Base-by-base conservation (phyloP, 257 asterid genomes). In the Solanum microdontum region DNA sequence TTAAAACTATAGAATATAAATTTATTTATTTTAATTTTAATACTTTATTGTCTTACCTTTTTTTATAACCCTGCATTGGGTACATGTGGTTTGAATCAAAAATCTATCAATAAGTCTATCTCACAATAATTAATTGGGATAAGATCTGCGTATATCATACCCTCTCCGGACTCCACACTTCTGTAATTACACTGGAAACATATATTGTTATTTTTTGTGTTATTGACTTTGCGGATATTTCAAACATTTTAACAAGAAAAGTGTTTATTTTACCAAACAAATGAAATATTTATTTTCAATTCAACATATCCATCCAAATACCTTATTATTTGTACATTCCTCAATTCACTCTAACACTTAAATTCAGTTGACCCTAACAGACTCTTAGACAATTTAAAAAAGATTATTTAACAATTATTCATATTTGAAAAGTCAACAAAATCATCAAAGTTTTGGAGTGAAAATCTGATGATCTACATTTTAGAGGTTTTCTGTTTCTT, bases 101-200 rank as follows among this genome's bases (percentile, higher is more conserved):
- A 6, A 51, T 6, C 62, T 51, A 51, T 51, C 62, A 51, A 51
- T 51, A 51, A 15, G 3, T 51, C 23, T 15, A 51, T 51, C 23
- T 1, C 14, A 15, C 0, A 51, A 51, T 14, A 0, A 45, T 51
- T 14, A 0, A 45, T 51, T 5, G 23, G 8, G 21, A 0, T 51
- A 58, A 68, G 3, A 15, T 66, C 4, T n/a, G 3, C 0, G 3
- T 24, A 66, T 15, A 11, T 66, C 0, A 14, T 66, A 1, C 0
- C 15, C 1, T 64, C 17, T 11, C 8, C 15, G 0, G 3, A 64
- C 30, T 4, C 45, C 1, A 45, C 1, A 45, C 1, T 64, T 24
- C 0, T 64, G 3, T 0, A 9, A 26, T 3, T 66, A 26, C 1
- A 66, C 0, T 11, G 34, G 0, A 48, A 0, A 2, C 0, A 5